Percentiles rank a stretch among this genome's conserved stretches.
These are phyloP conservation scores for Ceratocystis cubensis DNA, from an alignment of 2,329 filamentous ascomycete genomes.

Conservation along the genomic window DNA sequence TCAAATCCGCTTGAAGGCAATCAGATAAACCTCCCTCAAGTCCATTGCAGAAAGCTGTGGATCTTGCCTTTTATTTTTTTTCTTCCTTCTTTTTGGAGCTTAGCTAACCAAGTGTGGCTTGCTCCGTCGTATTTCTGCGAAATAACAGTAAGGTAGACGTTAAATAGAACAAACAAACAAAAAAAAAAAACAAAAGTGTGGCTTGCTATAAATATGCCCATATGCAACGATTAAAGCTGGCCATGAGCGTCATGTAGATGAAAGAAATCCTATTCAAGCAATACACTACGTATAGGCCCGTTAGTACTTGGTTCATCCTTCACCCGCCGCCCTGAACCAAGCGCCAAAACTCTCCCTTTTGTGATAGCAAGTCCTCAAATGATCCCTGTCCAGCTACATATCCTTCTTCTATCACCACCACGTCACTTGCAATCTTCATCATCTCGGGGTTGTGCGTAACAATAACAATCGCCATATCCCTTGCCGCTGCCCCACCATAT, in stretches of 20 bases:
- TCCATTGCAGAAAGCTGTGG: neutral
- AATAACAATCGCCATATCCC: slow-evolving; percentile 37
- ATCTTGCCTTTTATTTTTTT: neutral
- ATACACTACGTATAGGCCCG: neutral
- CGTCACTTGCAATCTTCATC: slow-evolving; percentile 66
- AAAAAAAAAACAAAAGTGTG: too few species aligned
- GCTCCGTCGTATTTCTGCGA: too few species aligned
- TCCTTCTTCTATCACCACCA: slow-evolving; percentile 60
- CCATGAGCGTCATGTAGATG: too few species aligned
- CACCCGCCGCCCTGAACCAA: slow-evolving; percentile 27
- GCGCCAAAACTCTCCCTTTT: slow-evolving; percentile 36
- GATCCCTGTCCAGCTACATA: slow-evolving; percentile 54
- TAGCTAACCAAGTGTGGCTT: too few species aligned
- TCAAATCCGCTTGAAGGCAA: slow-evolving; percentile 14
- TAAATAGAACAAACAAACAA: too few species aligned
- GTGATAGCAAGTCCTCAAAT: slow-evolving; percentile 47
- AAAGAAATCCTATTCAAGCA: too few species aligned
- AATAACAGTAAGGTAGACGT: too few species aligned
- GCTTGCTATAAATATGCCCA: too few species aligned
- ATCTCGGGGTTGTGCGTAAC: slow-evolving; percentile 75
- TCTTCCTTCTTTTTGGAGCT: neutral
- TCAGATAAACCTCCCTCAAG: neutral
- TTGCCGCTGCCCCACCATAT: slow-evolving; percentile 38
- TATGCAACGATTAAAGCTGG: too few species aligned
- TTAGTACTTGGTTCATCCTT: neutral